phyloP scores from a whole-genome alignment of 2,329 filamentous ascomycete species.

The Apiospora pterosperma region DNA sequence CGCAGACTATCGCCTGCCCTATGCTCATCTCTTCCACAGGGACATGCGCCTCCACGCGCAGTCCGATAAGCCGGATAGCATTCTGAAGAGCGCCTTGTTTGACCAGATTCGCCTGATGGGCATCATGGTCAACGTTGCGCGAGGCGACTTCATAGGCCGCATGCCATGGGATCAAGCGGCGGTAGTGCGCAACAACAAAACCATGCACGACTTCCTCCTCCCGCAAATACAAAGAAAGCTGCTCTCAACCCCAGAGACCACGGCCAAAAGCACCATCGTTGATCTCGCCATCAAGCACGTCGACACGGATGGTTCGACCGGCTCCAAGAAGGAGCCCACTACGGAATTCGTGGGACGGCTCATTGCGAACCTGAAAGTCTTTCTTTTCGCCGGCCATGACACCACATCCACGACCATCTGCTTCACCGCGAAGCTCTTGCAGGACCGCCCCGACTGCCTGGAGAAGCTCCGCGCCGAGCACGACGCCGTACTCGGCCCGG shows the following conservation, averaged over 20 bases:
- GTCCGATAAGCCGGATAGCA: not conserved
- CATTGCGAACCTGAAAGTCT: slow-evolving; percentile 16
- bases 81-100: not conserved
- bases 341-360: slow-evolving; percentile 11
- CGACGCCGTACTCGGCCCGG: slow-evolving; percentile 39
- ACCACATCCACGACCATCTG: slow-evolving; percentile 20
- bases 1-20: not conserved
- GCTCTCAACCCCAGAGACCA: slow-evolving; percentile 19
- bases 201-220: not conserved
- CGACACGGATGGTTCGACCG: not conserved
- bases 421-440: slow-evolving; percentile 13
- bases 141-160: not conserved
- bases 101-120: not conserved
- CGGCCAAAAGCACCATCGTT: not conserved
- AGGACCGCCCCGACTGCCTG: slow-evolving; percentile 12
- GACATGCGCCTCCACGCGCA: not conserved
- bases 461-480: slow-evolving; percentile 19
- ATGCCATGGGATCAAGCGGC: not conserved
- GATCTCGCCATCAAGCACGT: not conserved
- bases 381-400: slow-evolving; percentile 25
- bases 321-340: not conserved
- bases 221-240: not conserved
- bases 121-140: not conserved
- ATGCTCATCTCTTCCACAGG: not conserved
- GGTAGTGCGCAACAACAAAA: not conserved